A percentile compares a stretch with the other conserved stretches of the same genome.
Conservation (phyloP, 257 asterid genomes). For the Osmanthus fragrans region DNA sequence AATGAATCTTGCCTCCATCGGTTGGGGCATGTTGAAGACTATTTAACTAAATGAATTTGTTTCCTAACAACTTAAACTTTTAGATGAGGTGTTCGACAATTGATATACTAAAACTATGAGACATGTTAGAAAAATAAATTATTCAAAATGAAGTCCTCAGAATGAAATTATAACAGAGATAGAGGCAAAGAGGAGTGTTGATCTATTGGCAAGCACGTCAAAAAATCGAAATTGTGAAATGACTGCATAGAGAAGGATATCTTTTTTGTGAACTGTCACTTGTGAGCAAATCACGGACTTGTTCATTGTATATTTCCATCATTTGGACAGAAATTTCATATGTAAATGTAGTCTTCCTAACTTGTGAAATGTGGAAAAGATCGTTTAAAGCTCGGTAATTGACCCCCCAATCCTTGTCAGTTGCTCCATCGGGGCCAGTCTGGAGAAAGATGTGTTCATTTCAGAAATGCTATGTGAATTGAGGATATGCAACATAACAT, state of each 20-base stretch:
- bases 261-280: constrained; percentile 61
- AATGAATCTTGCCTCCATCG: not conserved
- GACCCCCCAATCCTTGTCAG: constrained; percentile 90
- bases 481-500: not conserved
- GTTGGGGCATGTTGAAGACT: not conserved
- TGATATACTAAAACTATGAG: not conserved
- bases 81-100: not conserved
- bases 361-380: constrained; percentile 72
- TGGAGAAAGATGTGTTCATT: constrained; percentile 29
- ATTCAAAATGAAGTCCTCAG: not conserved
- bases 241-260: constrained; percentile 60
- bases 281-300: constrained; percentile 91
- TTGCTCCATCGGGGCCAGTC: constrained; percentile 90
- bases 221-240: not conserved
- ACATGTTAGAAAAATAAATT: not conserved
- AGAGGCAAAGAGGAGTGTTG: not conserved
- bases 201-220: not conserved
- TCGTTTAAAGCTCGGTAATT: constrained; percentile 87
- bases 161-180: not conserved
- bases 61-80: not conserved
- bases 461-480: constrained; percentile 21
- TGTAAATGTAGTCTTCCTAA: constrained; percentile 47
- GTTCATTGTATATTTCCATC: constrained; percentile 96
- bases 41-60: not conserved
- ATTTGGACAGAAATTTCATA: constrained; percentile 89